These are phyloP conservation scores for Emergomyces africanus DNA, from an alignment of 2,329 filamentous ascomycete genomes.

Conservation along the genomic window DNA sequence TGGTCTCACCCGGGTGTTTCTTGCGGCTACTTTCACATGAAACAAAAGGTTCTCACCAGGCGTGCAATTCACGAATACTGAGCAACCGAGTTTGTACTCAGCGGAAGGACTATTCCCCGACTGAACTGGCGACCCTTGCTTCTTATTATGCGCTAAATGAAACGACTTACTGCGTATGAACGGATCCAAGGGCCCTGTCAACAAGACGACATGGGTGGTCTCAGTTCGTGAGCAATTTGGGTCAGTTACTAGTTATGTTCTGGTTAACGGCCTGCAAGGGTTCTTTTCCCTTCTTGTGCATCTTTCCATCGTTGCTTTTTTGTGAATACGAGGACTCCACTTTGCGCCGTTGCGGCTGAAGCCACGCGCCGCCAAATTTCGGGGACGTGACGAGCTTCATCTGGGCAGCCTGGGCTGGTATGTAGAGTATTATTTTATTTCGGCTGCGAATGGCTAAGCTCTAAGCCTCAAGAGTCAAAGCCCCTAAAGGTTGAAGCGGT, in stretches of 20 bases:
- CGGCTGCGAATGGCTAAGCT: background rate
- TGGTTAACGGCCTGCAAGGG: background rate
- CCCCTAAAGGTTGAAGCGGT: background rate
- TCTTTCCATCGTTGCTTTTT: background rate
- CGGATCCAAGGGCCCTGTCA: background rate
- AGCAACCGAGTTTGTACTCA: background rate
- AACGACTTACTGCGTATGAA: background rate
- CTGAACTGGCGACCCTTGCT: background rate
- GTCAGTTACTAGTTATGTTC: background rate
- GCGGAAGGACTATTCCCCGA: background rate
- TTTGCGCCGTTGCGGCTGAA: background rate
- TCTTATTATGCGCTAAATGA: no score
- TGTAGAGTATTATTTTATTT: no score
- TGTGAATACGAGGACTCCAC: background rate
- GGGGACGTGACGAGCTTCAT: background rate
- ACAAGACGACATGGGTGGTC: background rate
- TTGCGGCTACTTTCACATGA: background rate
- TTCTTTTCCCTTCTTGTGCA: background rate
- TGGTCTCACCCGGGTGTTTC: background rate
- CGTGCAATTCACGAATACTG: background rate
- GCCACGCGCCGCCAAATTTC: background rate
- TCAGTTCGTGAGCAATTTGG: background rate
- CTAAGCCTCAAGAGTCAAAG: background rate
- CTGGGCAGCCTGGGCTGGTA: no score
- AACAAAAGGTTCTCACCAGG: background rate